Base-by-base conservation (phyloP, 768 basidiomycete species). In the Termitomyces sp. region DNA sequence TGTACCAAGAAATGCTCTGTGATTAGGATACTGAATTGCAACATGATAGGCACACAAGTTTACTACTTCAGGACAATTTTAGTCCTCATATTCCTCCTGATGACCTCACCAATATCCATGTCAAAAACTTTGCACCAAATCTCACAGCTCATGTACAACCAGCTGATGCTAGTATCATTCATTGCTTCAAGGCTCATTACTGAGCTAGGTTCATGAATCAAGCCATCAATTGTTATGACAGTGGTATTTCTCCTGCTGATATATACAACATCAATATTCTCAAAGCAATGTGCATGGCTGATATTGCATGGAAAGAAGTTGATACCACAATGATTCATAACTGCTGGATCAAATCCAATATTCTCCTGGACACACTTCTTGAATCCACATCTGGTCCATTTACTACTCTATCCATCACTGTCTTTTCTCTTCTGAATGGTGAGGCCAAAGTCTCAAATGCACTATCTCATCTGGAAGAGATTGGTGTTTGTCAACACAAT, bases 251-350 rank as follows among this genome's bases (percentile, higher is more conserved):
- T 11, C 64, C 71, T 57, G 53, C 63, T 32, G 32, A 72, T 17
- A 73, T 77, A 50, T 77, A 76, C 58, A 36, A 70, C 43, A 74
- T 78, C 62, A 59, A 76, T 64, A 69, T 73, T 55, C 66, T 76
- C 7, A 8, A 34, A 34, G 34, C 34, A 34, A 34, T 34, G 34
- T 34, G 34, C 34, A 15, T 15, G 14, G 15, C 42, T 15, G 6
- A 17, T 14, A 43, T 15, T 43, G 15, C 42, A 43, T 43, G 42
- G 42, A 17, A 43, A 17, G 14, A 43, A 17, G 42, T 43, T 43
- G 42, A 43, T 15, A 43, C 42, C 14, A 43, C 15, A 6, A 43
- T 14, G 4, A 43, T 43, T 43, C 42, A 15, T 2, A 43, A 43
- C 42, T 43, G 42, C 15, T 43, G 14, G 42, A 43, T 40, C 8